Base-by-base conservation (phyloP, 805 yeast species). In the Wickerhamiella siamensis region DNA sequence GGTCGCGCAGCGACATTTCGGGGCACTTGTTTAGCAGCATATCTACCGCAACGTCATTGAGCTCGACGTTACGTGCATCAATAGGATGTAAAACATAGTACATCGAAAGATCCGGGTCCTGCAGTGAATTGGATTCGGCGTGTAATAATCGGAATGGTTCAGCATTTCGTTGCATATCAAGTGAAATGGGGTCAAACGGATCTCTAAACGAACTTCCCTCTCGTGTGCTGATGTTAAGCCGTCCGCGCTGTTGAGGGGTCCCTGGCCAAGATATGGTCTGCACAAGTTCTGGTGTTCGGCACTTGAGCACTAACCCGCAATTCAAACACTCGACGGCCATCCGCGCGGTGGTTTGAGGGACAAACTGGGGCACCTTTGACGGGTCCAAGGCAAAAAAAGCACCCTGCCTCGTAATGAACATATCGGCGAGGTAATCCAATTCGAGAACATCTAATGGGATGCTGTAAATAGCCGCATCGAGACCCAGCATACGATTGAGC, bases 401-500 rank as follows among this genome's bases (percentile, higher is more conserved):
- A 12, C 29, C 29, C 29, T 24, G 29, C 12, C 29, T 24, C 5
- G 3, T 26, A 4, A 46, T 26, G 26, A 51, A 51, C 31, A 48
- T 18, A 10, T 50, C 49, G 10, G 53, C 48, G 29, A 51, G 37
- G 20, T 36, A 42, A 3, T 26, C 34, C 4, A 10, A 8, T 15
- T 36, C 35, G 36, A 44, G 14, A 4, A 2, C 14, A 3, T 4
- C 4, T 3, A 21, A 17, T 2, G 35, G 17, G 8, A 24, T 5
- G 18, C 44, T 40, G 14, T 5, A 15, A 6, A 36, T 12, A 16
- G 17, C 24, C 3, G 36, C 18, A 18, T 36, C 40, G 3, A 41
- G 40, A 4, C 54, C 54, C 5, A 43, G 17, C 22, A 41, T 50
- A 6, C 42, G 41, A 15, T 41, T 39, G 19, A 51, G 37, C 36